Evolutionary conservation across 2,329 filamentous ascomycete species (phyloP), one percentile per base, ranked within the genome.

Genomic region (Aspergillus fumigatiaffinis): DNA sequence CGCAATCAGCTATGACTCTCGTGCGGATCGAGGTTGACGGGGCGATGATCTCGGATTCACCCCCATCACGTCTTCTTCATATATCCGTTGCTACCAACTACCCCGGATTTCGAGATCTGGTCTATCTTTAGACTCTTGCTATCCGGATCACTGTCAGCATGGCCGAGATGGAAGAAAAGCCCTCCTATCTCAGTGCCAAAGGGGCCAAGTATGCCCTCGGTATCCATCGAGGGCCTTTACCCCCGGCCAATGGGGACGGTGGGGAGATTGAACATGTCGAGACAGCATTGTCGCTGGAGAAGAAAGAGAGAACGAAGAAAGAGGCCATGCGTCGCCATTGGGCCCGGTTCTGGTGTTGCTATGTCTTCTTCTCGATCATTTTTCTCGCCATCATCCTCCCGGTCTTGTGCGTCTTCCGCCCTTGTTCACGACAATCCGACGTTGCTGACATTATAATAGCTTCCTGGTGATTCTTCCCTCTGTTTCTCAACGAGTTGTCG

Each of bases 391-490:
- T 76, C 21, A 47, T 47, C 21, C 44, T 47, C 23, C 44, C 44
- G 3, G 44, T 47, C 42, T 68, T 76, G 75, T 77, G 64, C 65
- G 73, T 64, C 5, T 38, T 38, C 32, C 14, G 12, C 25, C 17
- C 35, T 29, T 35, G 7, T 5, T 50, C 23, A 1, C 21, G 17
- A 26, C 25, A 26, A 26, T 26, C 6, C 5, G 9, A 6, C 26
- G 20, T 44, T 35, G 44, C 59, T 62, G 51, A 61, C 46, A 20
- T 20, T 21, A 14, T 25, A 44, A 29, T 51, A 78, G 76, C 55
- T 77, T 78, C 64, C 57, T 73, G 1, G 63, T 76, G 50, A 66
- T 71, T 20, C 68, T 77, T 7, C 76, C 76, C n/a, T 74, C 73
- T 10, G 66, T 77, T 35, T 74, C 76, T 0, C 76, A 77, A 47